phyloP scores from a whole-genome alignment of 2,329 filamentous ascomycete genomes.

The Pseudomassariella vexata region DNA sequence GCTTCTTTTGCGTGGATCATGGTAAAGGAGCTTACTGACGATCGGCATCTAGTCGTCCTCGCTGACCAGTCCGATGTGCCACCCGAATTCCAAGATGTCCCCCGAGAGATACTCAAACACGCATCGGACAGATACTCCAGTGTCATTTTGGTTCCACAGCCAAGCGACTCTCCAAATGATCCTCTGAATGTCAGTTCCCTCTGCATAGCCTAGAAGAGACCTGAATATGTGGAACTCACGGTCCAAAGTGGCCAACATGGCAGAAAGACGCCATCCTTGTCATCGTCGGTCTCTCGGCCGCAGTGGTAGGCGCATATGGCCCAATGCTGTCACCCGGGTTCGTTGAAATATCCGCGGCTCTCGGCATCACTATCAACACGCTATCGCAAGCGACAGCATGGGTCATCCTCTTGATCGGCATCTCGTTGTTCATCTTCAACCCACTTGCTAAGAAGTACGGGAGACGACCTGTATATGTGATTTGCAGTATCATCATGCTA shows the following conservation, averaged over 20 bases:
- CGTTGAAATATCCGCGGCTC: constrained; percentile 34
- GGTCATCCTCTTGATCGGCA: constrained; percentile 40
- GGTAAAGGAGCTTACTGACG: constrained; percentile 12
- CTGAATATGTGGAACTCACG: constrained; percentile 3
- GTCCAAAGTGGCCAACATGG: constrained; percentile 33
- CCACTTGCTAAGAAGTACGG: constrained; percentile 46
- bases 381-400: constrained; percentile 41
- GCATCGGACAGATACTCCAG: constrained; percentile 26
- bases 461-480: constrained; percentile 41
- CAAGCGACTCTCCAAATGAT: constrained; percentile 41
- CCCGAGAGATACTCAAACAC: constrained; percentile 33
- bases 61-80: constrained; percentile 40
- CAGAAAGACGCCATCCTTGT: constrained; percentile 38
- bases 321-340: constrained; percentile 46
- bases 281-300: constrained; percentile 38
- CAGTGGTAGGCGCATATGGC: constrained; percentile 43
- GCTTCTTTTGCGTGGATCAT: neutral
- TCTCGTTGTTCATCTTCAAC: constrained; percentile 43
- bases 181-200: constrained; percentile 34
- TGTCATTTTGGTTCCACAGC: constrained; percentile 37
- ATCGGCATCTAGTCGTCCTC: constrained; percentile 30
- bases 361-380: constrained; percentile 35
- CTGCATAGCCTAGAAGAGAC: neutral
- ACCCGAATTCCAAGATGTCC: constrained; percentile 35
- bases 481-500: constrained; percentile 40